These are phyloP conservation scores for Monilinia laxa DNA, from an alignment of 2,329 filamentous ascomycete species.

Conservation along the genomic window DNA sequence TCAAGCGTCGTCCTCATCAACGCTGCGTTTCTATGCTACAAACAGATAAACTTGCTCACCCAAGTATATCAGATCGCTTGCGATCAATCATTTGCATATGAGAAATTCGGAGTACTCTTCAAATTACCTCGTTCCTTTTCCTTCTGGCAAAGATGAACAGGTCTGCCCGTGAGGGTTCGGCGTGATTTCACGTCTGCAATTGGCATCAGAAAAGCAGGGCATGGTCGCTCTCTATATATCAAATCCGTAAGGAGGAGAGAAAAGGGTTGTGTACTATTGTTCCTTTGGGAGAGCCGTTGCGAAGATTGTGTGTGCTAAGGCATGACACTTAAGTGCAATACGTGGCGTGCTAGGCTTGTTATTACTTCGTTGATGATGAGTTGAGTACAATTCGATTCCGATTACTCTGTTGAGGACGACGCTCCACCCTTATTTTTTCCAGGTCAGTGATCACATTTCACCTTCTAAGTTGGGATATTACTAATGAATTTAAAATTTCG, in stretches of 20 bases:
- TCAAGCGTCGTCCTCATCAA: constrained; percentile 77
- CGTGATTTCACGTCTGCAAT: constrained; percentile 79
- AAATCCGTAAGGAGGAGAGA: constrained; percentile 36
- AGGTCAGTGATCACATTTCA: constrained; percentile 31
- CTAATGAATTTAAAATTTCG: constrained; percentile 32
- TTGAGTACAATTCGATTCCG: constrained; percentile 44
- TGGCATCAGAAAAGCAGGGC: constrained; percentile 90
- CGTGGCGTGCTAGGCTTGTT: constrained; percentile 65
- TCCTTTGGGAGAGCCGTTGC: constrained; percentile 90
- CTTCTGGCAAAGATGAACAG: constrained; percentile 46
- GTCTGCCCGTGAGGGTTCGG: constrained; percentile 84
- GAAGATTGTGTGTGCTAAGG: constrained; percentile 74
- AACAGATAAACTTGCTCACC: constrained; percentile 54
- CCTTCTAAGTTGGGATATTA: constrained; percentile 37
- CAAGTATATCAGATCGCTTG: constrained; percentile 35
- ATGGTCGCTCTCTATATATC: constrained; percentile 40
- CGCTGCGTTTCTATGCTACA: constrained; percentile 96
- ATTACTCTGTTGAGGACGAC: constrained; percentile 43
- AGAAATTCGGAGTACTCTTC: constrained; percentile 99
- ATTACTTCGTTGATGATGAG: constrained; percentile 32
- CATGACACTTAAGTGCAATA: constrained; percentile 92
- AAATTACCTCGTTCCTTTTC: constrained; percentile 50
- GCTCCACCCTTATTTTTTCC: constrained; percentile 37
- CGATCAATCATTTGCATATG: constrained; percentile 63
- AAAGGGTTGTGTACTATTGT: constrained; percentile 44